Evolutionary conservation across 1,284 basidiomycete species (phyloP), one percentile per base, ranked within the genome.

Genomic region (Malassezia japonica): DNA sequence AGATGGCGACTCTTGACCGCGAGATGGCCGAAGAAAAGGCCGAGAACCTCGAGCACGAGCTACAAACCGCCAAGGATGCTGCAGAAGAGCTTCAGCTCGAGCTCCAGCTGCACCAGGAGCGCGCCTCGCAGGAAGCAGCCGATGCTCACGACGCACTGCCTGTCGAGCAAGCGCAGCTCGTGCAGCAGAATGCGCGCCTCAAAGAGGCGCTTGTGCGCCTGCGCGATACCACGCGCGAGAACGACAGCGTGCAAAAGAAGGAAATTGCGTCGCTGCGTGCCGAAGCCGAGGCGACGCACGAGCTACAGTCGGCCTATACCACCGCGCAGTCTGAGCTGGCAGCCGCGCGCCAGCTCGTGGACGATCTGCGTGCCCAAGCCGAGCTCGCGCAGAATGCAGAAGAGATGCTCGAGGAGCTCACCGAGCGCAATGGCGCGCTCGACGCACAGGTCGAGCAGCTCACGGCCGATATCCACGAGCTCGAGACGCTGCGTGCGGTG

Each of bases 21-120:
- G 94, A 99, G 74, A 84, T 98, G 46, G 92, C 92, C 0, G 94
- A 98, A 72, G 92, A 96, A 73, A 82, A 83, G 60, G 83, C 86
- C 0, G 92, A 96, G 71, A 74, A 81, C 0, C 82, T 84, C 0
- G 83, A 88, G 70, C 73, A 77, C 0, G 87, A 91, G 62, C 64
- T 90, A 25, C 85, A 85, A 57, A 82, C 83, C 35, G 71, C 84
- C 46, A 84, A 79, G 58, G 90, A 94, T 74, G 80, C 79, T 60
- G 62, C 87, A 24, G 85, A 85, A n/a, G 81, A 86, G 48, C 67
- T 86, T 33, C 83, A 94, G 68, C 81, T 94, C 18, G 91, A 95
- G 71, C 76, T 91, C 35, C 82, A 83, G 9, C 59, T 92, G 55
- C 83, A 82, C 72, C 78, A 81, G 60, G 77, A 78, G 64, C 76